phyloP scores from a whole-genome alignment of 805 yeast species.

The Monosporozyma servazzii region DNA sequence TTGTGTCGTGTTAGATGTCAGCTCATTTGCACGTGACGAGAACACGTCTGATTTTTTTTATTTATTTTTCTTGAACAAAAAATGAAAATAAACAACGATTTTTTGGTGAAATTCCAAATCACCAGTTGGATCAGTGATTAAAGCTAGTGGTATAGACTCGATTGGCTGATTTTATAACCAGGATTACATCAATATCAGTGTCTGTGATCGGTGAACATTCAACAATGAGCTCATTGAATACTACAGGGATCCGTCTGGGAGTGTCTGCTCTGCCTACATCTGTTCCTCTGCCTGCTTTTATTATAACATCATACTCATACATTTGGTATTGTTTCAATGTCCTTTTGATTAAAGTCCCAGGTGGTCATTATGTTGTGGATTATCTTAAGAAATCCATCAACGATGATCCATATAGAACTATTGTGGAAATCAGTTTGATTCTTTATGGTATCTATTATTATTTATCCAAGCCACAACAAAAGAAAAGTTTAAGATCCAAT shows the following conservation, averaged over 20 bases:
- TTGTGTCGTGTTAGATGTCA: not conserved
- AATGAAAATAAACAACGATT: not conserved
- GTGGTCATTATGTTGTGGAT: constrained; percentile 37
- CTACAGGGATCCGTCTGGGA: not conserved
- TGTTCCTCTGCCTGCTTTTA: constrained; percentile 24
- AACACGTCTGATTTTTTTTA: not conserved
- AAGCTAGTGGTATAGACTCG: not conserved
- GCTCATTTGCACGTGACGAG: not conserved
- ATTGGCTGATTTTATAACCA: not conserved
- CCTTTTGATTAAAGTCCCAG: constrained; percentile 17
- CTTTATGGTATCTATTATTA: constrained; percentile 81
- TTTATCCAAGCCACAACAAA: constrained; percentile 54
- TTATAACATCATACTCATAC: constrained; percentile 18
- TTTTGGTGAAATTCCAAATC: not conserved
- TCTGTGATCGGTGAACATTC: not conserved
- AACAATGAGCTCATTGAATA: not conserved
- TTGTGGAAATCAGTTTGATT: constrained; percentile 67
- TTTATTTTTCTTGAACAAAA: not conserved
- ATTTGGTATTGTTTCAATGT: constrained; percentile 17
- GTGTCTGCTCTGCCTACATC: constrained; percentile 15
- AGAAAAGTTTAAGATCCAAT: constrained; percentile 68
- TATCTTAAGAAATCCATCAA: constrained; percentile 82
- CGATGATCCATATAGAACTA: constrained; percentile 85
- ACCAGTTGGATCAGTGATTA: not conserved
- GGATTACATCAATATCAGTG: not conserved